These are phyloP conservation scores for Ascocoryne sarcoides DNA, from an alignment of 2,329 filamentous ascomycete genomes.

Conservation along the genomic window DNA sequence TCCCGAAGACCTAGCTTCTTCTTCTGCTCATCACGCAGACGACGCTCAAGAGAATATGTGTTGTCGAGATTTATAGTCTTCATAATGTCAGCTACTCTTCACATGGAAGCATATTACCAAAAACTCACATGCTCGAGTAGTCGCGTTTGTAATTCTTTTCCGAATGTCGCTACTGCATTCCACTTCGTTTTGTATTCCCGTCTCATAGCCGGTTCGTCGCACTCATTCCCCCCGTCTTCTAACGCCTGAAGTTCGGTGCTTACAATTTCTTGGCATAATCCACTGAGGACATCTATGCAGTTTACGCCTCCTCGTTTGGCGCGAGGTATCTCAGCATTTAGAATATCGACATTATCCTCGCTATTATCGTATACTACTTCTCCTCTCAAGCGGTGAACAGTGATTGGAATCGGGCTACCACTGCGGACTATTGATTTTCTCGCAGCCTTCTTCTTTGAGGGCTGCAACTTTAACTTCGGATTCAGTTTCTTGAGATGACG, in stretches of 20 bases:
- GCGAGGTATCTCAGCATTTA: constrained; percentile 45
- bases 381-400: constrained; percentile 51
- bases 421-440: constrained; percentile 22
- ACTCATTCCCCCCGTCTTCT: constrained; percentile 34
- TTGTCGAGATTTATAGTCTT: constrained; percentile 51
- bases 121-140: constrained; percentile 49
- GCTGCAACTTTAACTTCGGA: constrained; percentile 14
- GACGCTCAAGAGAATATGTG: constrained; percentile 47
- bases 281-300: constrained; percentile 51
- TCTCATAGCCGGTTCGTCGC: constrained; percentile 38
- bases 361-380: constrained; percentile 33
- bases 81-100: constrained; percentile 20
- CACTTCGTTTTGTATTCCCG: constrained; percentile 48
- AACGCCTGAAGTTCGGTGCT: constrained; percentile 41
- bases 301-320: constrained; percentile 48
- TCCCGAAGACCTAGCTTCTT: constrained; percentile 48
- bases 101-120: neutral
- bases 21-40: constrained; percentile 47
- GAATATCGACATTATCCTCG: constrained; percentile 36
- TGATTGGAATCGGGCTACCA: constrained; percentile 46
- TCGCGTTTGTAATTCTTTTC: constrained; percentile 45
- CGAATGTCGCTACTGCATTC: constrained; percentile 48
- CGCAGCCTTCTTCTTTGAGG: constrained; percentile 13
- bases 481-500: constrained; percentile 19
- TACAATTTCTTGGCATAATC: constrained; percentile 53